These are phyloP conservation scores for Paecilomyces formosus DNA, from an alignment of 2,329 filamentous ascomycete species.

Conservation along the genomic window DNA sequence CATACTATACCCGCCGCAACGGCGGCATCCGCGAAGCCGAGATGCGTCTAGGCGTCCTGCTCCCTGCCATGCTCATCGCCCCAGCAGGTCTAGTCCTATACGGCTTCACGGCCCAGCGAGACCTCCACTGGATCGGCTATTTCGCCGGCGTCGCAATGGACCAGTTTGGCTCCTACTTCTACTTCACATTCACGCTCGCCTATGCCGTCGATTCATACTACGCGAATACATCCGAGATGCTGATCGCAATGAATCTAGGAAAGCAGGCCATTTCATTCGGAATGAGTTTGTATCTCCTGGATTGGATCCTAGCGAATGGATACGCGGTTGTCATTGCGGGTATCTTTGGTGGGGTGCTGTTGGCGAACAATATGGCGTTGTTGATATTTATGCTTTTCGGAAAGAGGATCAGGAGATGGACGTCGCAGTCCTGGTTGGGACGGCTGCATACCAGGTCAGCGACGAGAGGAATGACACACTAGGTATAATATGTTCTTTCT, in stretches of 20 bases:
- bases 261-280: slow-evolving; percentile 51
- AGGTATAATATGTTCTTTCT: background rate
- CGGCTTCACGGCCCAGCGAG: slow-evolving; percentile 21
- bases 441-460: slow-evolving; percentile 34
- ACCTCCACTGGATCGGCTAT: slow-evolving; percentile 34
- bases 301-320: slow-evolving; percentile 44
- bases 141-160: slow-evolving; percentile 44
- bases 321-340: slow-evolving; percentile 47
- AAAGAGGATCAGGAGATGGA: slow-evolving; percentile 42
- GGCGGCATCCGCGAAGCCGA: slow-evolving; percentile 34
- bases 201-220: slow-evolving; percentile 56
- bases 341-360: slow-evolving; percentile 42
- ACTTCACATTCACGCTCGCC: slow-evolving; percentile 52
- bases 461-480: slow-evolving; percentile 24
- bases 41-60: slow-evolving; percentile 30
- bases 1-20: slow-evolving; percentile 30
- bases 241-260: slow-evolving; percentile 53
- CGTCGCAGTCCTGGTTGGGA: slow-evolving; percentile 42
- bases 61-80: slow-evolving; percentile 21
- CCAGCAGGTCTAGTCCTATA: slow-evolving; percentile 25
- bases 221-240: slow-evolving; percentile 54
- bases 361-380: slow-evolving; percentile 43
- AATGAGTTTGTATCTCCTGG: slow-evolving; percentile 43
- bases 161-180: slow-evolving; percentile 47
- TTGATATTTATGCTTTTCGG: slow-evolving; percentile 46